Percentiles rank a stretch among this genome's conserved stretches.
Evolutionary conservation across 2,329 filamentous ascomycete species (phyloP).

Genomic region (Arthrobotrys megalospora): DNA sequence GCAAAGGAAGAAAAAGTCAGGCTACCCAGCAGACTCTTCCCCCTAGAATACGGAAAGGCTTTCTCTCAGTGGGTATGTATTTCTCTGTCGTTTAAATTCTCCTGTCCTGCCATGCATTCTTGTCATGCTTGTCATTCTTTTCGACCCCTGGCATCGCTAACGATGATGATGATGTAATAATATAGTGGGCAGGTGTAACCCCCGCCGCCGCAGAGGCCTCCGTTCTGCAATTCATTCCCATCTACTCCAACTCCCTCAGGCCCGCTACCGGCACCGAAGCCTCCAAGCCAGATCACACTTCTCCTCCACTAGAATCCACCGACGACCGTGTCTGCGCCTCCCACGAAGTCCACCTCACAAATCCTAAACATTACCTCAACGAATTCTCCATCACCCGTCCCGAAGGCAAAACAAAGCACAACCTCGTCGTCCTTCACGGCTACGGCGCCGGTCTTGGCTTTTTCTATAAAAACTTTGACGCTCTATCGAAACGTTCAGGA

Average conservation of each 20-base stretch:
- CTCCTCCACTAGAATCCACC: conserved; percentile 74
- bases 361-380: conserved; percentile 89
- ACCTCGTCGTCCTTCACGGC: conserved; percentile 95
- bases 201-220: conserved; percentile 87
- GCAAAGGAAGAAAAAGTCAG: conserved; percentile 63
- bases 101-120: conserved; percentile 49
- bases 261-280: conserved; percentile 59
- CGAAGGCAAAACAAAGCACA: conserved; percentile 57
- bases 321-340: conserved; percentile 89
- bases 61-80: conserved; percentile 87
- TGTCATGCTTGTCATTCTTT: background rate
- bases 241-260: conserved; percentile 67
- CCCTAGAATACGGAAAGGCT: conserved; percentile 90
- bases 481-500: conserved; percentile 81
- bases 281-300: conserved; percentile 68
- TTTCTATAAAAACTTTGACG: conserved; percentile 98
- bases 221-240: conserved; percentile 87
- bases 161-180: conserved; percentile 19
- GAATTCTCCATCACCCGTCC: conserved; percentile 91
- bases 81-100: conserved; percentile 55
- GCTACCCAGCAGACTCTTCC: conserved; percentile 73
- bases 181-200: conserved; percentile 86
- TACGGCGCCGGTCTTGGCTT: conserved; percentile 97
- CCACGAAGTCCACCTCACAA: conserved; percentile 84
- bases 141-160: conserved; percentile 10